Evolutionary conservation across 2,329 filamentous ascomycete species (phyloP).

Genomic region (Aspergillus persii): DNA sequence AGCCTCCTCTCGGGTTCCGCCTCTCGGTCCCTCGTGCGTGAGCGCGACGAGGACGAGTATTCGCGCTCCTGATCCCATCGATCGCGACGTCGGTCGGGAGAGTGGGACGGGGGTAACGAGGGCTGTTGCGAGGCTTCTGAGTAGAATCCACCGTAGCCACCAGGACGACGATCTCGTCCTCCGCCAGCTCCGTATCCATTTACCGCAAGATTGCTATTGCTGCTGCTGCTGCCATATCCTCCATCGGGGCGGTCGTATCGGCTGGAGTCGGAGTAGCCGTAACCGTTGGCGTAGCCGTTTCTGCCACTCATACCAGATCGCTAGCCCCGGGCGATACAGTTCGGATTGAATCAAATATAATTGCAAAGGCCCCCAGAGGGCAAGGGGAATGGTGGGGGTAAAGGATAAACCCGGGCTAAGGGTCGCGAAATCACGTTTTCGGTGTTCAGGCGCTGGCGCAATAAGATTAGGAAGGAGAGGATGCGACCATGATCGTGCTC

Average conservation of each 20-base stretch:
- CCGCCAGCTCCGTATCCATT: constrained; percentile 32
- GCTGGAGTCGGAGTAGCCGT: constrained; percentile 36
- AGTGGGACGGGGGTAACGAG: constrained; percentile 25
- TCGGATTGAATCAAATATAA: neutral
- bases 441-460: constrained; percentile 18
- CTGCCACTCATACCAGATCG: constrained; percentile 35
- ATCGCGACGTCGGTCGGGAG: constrained; percentile 34
- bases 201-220: constrained; percentile 29
- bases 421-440: neutral
- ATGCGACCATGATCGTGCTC: constrained; percentile 25
- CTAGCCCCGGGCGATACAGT: constrained; percentile 2
- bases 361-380: neutral
- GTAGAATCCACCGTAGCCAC: constrained; percentile 47
- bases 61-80: constrained; percentile 30
- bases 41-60: constrained; percentile 29
- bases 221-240: constrained; percentile 30
- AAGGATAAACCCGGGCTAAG: neutral
- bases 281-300: constrained; percentile 37
- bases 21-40: constrained; percentile 36
- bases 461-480: constrained; percentile 11
- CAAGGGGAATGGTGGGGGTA: constrained; percentile 3
- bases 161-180: constrained; percentile 37
- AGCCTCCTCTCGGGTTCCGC: constrained; percentile 26
- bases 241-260: constrained; percentile 36
- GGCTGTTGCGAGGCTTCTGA: constrained; percentile 30